Conservation (phyloP, 805 yeast genomes). For the Blastobotrys robertii region DNA sequence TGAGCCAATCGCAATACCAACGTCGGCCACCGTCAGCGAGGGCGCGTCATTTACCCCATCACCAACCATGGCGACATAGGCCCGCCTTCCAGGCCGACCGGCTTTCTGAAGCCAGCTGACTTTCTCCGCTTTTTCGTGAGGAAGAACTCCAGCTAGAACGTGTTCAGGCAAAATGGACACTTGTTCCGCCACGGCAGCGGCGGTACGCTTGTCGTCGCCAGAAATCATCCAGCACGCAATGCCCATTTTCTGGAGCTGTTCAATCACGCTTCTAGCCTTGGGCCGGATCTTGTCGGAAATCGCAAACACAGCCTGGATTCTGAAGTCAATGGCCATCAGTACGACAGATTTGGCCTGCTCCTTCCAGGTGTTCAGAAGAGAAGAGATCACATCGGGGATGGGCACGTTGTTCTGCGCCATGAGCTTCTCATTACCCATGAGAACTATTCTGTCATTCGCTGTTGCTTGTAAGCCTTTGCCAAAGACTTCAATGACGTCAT, state of each 20-base stretch:
- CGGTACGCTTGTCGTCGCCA: slow-evolving; percentile 63
- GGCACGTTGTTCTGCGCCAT: slow-evolving; percentile 39
- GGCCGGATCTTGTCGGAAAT: slow-evolving; percentile 45
- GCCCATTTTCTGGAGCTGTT: slow-evolving; percentile 30
- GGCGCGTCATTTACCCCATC: slow-evolving; percentile 84
- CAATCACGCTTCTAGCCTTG: slow-evolving; percentile 47
- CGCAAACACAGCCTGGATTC: slow-evolving; percentile 38
- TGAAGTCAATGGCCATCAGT: slow-evolving; percentile 39
- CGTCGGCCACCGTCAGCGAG: slow-evolving; percentile 63
- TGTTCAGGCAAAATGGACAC: slow-evolving; percentile 44
- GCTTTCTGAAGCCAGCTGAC: slow-evolving; percentile 45
- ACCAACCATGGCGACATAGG: slow-evolving; percentile 67
- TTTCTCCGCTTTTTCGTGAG: slow-evolving; percentile 59
- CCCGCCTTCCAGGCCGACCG: slow-evolving; percentile 22
- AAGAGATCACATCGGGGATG: slow-evolving; percentile 29
- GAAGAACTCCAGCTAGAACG: slow-evolving; percentile 63
- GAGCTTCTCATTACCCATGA: slow-evolving; percentile 52
- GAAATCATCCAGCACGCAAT: slow-evolving; percentile 67
- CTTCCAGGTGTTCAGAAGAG: slow-evolving; percentile 45
- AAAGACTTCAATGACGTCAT: slow-evolving; percentile 42
- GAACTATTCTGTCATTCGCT: slow-evolving; percentile 12
- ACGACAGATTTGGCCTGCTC: slow-evolving; percentile 54
- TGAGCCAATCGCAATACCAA: slow-evolving; percentile 66
- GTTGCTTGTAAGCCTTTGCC: slow-evolving; percentile 19
- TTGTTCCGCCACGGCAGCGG: slow-evolving; percentile 53